Evolutionary conservation across 169 alveolate species (phyloP), one percentile per base, ranked within the genome.

Genomic region (Hepatocystis sp.): DNA sequence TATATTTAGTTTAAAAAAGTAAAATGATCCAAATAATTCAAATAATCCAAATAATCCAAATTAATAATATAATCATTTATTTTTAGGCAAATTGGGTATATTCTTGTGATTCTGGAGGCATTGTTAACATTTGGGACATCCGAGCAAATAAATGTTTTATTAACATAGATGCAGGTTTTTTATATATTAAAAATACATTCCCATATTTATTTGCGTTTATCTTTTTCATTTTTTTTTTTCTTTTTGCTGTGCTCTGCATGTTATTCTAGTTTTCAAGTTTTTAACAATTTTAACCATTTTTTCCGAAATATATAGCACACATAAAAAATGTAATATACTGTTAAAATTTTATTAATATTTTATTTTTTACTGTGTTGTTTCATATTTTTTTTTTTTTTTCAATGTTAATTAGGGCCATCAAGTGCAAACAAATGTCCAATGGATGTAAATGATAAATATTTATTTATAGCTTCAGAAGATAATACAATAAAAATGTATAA

Each of bases 101-200:
- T 58, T 71, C 86, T 71, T 71, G 86, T 71, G 86, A 71, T 63
- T 71, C 86, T 58, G 86, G 86, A 15, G 86, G 86, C 17, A 65
- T 71, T 30, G 86, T 71, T 71, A 71, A 71, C 42, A 71, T 71
- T 42, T 71, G 86, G 86, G 86, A 71, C 86, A 60, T 71, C 36
- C 86, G 86, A 28, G 30, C 76, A 47, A 71, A 71, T 63, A 71
- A 39, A 34, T 71, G 86, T 27, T 39, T 71, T 51, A 71, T 71
- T 40, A 42, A 71, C 23, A 56, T 71, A 58, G 86, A 71, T 25
- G 86, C 86, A 58, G 86, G 86, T 47, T 67, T 52, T 25, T 21
- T 30, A 10, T 3, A 67, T 28, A 52, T n/a, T n/a, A 53, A 67
- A 52, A 21, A 15, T 28, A 46, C 53, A 52, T 67, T 67, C 15